phyloP scores from a whole-genome alignment of 176 grass and related monocot species.

The Carex scoparia region DNA sequence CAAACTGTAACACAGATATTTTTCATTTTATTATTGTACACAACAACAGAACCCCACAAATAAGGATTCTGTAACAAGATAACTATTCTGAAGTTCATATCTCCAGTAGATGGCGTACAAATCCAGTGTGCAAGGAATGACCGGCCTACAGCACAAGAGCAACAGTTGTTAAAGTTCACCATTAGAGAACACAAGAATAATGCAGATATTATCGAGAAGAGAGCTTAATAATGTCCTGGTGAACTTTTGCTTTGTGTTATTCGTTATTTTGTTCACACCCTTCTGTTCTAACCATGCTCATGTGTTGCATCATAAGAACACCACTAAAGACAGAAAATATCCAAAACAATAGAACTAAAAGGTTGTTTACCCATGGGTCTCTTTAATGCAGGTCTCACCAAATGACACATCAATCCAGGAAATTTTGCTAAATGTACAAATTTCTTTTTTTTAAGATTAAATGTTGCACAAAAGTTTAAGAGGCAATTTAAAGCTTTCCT shows the following conservation, averaged over 20 bases:
- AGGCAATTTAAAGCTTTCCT: not conserved
- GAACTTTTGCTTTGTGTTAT: not conserved
- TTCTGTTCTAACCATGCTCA: not conserved
- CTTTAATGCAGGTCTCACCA: not conserved
- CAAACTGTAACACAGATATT: not conserved
- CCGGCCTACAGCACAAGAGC: conserved; percentile 28
- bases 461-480: not conserved
- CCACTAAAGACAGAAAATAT: not conserved
- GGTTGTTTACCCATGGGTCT: not conserved
- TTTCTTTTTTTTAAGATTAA: too few species aligned
- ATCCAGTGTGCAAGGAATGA: conserved; percentile 31
- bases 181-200: not conserved
- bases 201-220: not conserved
- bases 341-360: too few species aligned
- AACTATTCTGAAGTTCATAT: not conserved
- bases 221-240: not conserved
- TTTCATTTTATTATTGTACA: not conserved
- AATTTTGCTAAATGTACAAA: not conserved
- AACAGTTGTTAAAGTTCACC: not conserved
- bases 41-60: not conserved
- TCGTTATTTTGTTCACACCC: not conserved
- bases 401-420: not conserved
- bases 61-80: not conserved
- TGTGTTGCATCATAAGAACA: not conserved
- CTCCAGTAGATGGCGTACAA: conserved; percentile 15